Conservation (phyloP, 2,329 filamentous ascomycete genomes). For the Mycogone perniciosa region DNA sequence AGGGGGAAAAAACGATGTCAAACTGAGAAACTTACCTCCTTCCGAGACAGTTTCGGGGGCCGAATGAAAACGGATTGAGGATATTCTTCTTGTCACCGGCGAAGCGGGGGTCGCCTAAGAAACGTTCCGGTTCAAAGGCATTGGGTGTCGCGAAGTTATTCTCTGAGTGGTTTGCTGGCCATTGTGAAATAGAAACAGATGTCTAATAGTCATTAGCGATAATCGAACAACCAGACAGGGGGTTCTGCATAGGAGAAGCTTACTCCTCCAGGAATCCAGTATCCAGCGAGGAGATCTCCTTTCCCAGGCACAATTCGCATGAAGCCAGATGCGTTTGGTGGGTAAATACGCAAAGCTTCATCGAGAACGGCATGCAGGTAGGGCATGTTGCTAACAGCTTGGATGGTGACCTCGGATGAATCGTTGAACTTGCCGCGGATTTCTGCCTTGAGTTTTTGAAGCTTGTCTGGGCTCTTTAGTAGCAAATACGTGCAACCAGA, state of each 20-base stretch:
- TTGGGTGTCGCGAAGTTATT: conserved; percentile 38
- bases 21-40: conserved; percentile 33
- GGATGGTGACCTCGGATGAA: conserved; percentile 6
- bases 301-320: conserved; percentile 24
- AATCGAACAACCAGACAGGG: neutral
- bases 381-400: conserved; percentile 2
- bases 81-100: conserved; percentile 31
- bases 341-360: conserved; percentile 35
- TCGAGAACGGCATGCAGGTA: conserved; percentile 31
- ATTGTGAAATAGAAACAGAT: conserved; percentile 35
- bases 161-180: conserved; percentile 32
- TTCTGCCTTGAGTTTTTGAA: conserved; percentile 31
- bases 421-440: conserved; percentile 5
- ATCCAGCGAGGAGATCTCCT: conserved; percentile 23
- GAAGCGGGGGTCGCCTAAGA: conserved; percentile 31
- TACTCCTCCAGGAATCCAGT: conserved; percentile 26
- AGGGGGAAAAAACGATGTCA: neutral
- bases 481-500: conserved; percentile 22
- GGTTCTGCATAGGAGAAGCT: conserved; percentile 4
- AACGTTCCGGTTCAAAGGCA: conserved; percentile 41
- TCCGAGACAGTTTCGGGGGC: conserved; percentile 44
- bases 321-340: conserved; percentile 18
- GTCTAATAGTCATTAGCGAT: conserved; percentile 23
- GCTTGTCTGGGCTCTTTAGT: conserved; percentile 21
- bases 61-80: conserved; percentile 40